Percentiles rank a stretch among this genome's conserved stretches.
Evolutionary conservation across 2,329 filamentous ascomycete genomes (phyloP).

Genomic region (Nemania bipapillata): DNA sequence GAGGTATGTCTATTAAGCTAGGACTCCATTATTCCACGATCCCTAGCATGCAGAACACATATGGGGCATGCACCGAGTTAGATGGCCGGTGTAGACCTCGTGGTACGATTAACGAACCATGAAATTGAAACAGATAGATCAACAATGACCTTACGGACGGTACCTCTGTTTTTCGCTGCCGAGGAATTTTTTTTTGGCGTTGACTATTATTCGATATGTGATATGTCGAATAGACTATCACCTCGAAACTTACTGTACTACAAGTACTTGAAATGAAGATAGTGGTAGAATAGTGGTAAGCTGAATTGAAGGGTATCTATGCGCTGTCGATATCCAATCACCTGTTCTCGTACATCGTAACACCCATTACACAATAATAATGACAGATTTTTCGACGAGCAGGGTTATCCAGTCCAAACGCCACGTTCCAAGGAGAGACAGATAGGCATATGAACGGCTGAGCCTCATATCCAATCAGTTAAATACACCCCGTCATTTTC

Average conservation of each 20-base stretch:
- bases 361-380: not conserved
- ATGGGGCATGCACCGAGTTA: not conserved
- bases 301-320: constrained; percentile 35
- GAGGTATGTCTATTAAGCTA: not conserved
- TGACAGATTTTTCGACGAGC: constrained; percentile 11
- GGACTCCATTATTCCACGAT: not conserved
- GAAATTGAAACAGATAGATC: constrained; percentile 1
- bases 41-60: constrained; percentile 1
- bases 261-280: not conserved
- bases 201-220: not conserved
- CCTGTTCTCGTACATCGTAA: constrained; percentile 28
- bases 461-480: not conserved
- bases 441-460: not conserved
- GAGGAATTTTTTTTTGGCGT: not conserved
- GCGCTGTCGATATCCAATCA: constrained; percentile 4
- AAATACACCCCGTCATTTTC: not conserved
- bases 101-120: constrained; percentile 22
- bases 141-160: not conserved
- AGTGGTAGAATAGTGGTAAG: constrained; percentile 12
- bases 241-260: not conserved
- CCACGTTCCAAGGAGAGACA: constrained; percentile 1
- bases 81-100: not conserved
- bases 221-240: not conserved
- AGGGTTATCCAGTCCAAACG: constrained; percentile 11
- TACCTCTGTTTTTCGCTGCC: not conserved